Evolutionary conservation across 495 filamentous ascomycete genomes (phyloP), one percentile per base, ranked within the genome.

Genomic region (Aspergillus heteromorphus): DNA sequence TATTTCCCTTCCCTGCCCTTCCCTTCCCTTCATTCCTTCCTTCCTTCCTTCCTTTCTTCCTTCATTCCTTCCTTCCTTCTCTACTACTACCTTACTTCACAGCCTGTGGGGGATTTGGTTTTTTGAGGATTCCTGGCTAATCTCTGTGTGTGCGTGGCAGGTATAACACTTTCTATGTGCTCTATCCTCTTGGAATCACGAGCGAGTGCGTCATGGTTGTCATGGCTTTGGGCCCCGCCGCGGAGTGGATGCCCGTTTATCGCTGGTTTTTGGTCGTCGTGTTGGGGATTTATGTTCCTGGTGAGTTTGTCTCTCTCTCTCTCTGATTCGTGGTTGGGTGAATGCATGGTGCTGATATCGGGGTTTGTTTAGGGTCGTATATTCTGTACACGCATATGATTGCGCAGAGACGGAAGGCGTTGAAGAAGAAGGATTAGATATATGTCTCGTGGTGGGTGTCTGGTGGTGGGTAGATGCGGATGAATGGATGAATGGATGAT

Each of bases 331-430:
- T 17, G 14, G 4, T 19, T 41, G 25, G 7, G 40, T 57, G 29
- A 53, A 51, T 38, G 41, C 8, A 17, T 16, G 41, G 11, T 20
- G 48, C 61, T 72, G 49, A 69, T 49, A n/a, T n/a, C n/a, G 27
- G 2, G 16, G 4, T 42, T 59, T 6, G 21, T 21, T 9, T 61
- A 93, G 92, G 91, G 18, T 86, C 88, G 19, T 92, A 91, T 60
- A 81, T 95, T 49, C 77, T 97, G 52, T 97, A 91, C 65, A 88
- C 87, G 19, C 87, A 97, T 71, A 97, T 98, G 93, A 87, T 97
- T 70, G 73, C 76, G 42, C 95, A 97, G 79, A 77, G 92, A 56
- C 76, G 83, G 48, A 95, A 87, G 82, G 80, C 86, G 55, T 79
- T 87, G 74, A 78, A 53, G 51, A 65, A 65, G 62, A 76, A 60